Conservation (phyloP, 352 stramenopile species). For the Pythium coloratum region DNA sequence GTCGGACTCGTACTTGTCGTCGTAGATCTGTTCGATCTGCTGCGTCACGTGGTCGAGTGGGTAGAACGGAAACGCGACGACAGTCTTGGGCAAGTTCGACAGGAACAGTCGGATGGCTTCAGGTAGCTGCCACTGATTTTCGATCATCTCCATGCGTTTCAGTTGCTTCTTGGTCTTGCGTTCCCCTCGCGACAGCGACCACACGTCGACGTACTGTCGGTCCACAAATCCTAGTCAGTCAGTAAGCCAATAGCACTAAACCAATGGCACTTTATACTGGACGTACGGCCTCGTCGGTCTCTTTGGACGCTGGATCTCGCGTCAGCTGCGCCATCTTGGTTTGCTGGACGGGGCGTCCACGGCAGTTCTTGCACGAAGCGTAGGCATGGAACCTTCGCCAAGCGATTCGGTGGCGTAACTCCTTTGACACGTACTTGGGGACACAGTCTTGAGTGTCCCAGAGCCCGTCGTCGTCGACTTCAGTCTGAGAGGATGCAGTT, state of each 20-base stretch:
- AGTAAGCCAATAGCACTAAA: background rate
- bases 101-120: constrained; percentile 54
- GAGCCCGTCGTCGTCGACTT: constrained; percentile 71
- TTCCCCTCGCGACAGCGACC: constrained; percentile 41
- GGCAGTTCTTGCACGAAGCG: constrained; percentile 68
- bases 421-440: constrained; percentile 59
- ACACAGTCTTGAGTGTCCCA: constrained; percentile 74
- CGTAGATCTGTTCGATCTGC: constrained; percentile 74
- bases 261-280: background rate
- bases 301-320: constrained; percentile 8
- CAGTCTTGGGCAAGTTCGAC: constrained; percentile 70
- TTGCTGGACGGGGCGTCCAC: constrained; percentile 42
- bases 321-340: background rate
- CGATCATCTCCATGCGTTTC: constrained; percentile 42
- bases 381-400: constrained; percentile 76
- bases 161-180: constrained; percentile 56
- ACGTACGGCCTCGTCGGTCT: constrained; percentile 32
- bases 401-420: constrained; percentile 40
- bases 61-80: constrained; percentile 72
- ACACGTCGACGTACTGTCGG: constrained; percentile 59
- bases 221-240: background rate
- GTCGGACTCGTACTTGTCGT: constrained; percentile 73
- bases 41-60: constrained; percentile 44
- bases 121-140: constrained; percentile 59
- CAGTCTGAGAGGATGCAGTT: constrained; percentile 44